Base-by-base conservation (phyloP, 306 rosid species). In the Quercus bicolor region DNA sequence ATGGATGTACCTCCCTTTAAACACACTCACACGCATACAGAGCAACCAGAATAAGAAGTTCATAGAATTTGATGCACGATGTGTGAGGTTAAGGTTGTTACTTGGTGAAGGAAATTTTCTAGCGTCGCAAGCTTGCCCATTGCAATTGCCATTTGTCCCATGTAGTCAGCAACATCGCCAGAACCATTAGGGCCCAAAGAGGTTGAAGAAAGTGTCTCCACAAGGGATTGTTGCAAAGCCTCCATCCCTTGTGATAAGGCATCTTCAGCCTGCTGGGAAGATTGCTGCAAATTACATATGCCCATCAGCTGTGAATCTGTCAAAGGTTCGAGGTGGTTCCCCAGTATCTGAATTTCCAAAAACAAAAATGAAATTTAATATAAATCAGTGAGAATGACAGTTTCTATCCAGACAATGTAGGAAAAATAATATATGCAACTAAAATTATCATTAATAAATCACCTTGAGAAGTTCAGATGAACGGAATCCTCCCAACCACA, bases 131-230 rank as follows among this genome's bases (percentile, higher is more conserved):
- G 96, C 73, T 91, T 91, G 77, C 91, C 88, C 96, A 94, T 90
- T 59, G 98, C 97, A 68, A 94, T 78, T 1, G 98, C 98, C 98
- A 94, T 94, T 85, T 91, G 97, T 15, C 94, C 97, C 98, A 94
- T 94, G 82, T 94, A 94, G 45, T 90, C 96, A 0, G 96, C 94
- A 3, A 94, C 97, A 81, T 90, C 85, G 43, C 90, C 93, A 1
- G 92, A 86, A 51, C 65, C 80, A 20, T 86, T 31, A 1, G 90
- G 85, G 2, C 89, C 88, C 13, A 86, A 56, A 68, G 85, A 79
- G 53, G 84, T 31, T 1, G 94, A 79, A 66, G 96, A 90, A 53
- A 94, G 91, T 29, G 96, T 94, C 40, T 91, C 98, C 3, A 84
- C 87, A 12, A 94, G 97, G 45, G 97, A 87, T 75, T 86, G 97